Percentiles rank a stretch among this genome's conserved stretches.
phyloP scores from a whole-genome alignment of 73 alveolate species.

The Paraurostyla sp. region DNA sequence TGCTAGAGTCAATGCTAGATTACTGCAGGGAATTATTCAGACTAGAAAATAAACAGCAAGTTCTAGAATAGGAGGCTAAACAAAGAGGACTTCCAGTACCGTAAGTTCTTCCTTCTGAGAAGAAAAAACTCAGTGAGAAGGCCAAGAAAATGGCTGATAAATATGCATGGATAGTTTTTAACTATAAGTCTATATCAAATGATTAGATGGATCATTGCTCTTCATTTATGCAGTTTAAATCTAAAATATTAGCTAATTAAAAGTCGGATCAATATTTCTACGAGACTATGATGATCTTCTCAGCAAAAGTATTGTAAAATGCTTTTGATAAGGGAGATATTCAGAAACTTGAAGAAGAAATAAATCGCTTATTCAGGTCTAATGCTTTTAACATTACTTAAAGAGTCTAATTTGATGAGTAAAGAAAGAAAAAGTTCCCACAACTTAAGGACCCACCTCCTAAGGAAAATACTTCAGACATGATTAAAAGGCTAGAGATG shows the following conservation, averaged over 20 bases:
- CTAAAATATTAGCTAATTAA: slow-evolving; percentile 62
- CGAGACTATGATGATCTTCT: slow-evolving; percentile 81
- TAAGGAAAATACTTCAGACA: slow-evolving; percentile 55
- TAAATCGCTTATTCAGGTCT: slow-evolving; percentile 79
- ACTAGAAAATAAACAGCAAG: slow-evolving; percentile 67
- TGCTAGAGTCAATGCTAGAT: slow-evolving; percentile 72
- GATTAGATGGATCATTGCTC: slow-evolving; percentile 49
- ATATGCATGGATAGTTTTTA: slow-evolving; percentile 75
- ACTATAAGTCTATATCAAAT: slow-evolving; percentile 53
- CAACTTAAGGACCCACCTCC: slow-evolving; percentile 65
- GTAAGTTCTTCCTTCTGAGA: slow-evolving; percentile 77
- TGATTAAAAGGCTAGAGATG: slow-evolving; percentile 65
- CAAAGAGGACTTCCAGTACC: slow-evolving; percentile 82
- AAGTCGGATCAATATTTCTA: slow-evolving; percentile 75
- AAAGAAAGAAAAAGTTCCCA: slow-evolving; percentile 68
- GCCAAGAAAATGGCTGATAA: slow-evolving; percentile 80
- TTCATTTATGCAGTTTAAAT: slow-evolving; percentile 54
- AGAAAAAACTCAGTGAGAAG: slow-evolving; percentile 72
- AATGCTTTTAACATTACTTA: slow-evolving; percentile 81
- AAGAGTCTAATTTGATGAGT: slow-evolving; percentile 73
- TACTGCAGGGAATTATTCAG: slow-evolving; percentile 78
- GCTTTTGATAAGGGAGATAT: slow-evolving; percentile 78
- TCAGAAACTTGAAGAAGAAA: slow-evolving; percentile 77
- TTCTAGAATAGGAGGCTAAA: slow-evolving; percentile 75
- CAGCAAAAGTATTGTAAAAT: slow-evolving; percentile 80